Conservation (phyloP, 208 protist species). For the Crithidia brevicula region DNA sequence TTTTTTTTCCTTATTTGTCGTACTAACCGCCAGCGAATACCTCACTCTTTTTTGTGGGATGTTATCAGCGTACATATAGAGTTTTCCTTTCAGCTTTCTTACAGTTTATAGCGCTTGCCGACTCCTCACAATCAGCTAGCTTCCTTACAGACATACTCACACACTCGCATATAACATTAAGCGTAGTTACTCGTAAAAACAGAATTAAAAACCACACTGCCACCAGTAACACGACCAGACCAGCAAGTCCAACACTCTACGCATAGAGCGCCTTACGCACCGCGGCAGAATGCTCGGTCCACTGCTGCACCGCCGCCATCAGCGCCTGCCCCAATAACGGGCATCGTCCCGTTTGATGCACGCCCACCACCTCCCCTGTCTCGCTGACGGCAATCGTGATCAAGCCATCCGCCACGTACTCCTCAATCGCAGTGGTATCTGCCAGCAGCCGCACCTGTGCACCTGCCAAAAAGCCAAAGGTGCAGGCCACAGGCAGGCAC, state of each 20-base stretch:
- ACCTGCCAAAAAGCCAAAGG: conserved; percentile 38
- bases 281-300: conserved; percentile 7
- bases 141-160: neutral
- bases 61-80: too few relatives aligned
- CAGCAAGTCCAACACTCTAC: neutral
- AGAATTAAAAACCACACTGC: neutral
- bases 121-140: too few relatives aligned
- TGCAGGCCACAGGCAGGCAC: conserved; percentile 64
- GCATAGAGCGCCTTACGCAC: conserved; percentile 36
- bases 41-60: too few relatives aligned
- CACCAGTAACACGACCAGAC: neutral
- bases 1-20: neutral
- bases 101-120: too few relatives aligned
- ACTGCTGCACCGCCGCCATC: conserved; percentile 35
- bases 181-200: too few relatives aligned
- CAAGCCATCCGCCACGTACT: conserved; percentile 60
- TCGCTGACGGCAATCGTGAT: conserved; percentile 75
- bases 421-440: conserved; percentile 84
- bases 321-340: conserved; percentile 54
- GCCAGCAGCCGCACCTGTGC: conserved; percentile 53
- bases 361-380: conserved; percentile 43
- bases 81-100: too few relatives aligned
- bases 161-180: neutral
- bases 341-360: conserved; percentile 56
- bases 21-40: too few relatives aligned